Evolutionary conservation across 2,329 filamentous ascomycete species (phyloP), one percentile per base, ranked within the genome.

Genomic region (Botrytis medusae): DNA sequence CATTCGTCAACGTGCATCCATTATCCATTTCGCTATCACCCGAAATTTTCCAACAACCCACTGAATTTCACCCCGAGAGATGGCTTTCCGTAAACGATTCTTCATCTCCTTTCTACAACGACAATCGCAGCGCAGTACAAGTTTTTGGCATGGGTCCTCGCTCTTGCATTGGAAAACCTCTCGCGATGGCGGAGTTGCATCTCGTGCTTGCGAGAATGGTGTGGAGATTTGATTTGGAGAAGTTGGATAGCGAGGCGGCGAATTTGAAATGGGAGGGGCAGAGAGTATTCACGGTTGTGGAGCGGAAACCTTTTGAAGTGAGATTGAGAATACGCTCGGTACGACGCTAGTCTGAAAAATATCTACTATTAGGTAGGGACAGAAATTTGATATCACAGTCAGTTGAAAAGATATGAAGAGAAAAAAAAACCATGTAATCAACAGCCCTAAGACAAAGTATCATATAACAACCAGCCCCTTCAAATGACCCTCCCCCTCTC

Each of bases 81-180:
- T 69, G 51, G 67, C 40, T 60, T 6, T 6, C 32, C 20, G 32
- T 7, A 12, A 29, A 20, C 12, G 32, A 42, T 16, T 10, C 32
- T 10, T 20, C 22, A 22, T 60, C 67, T 46, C 67, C 46, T 37
- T 60, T 59, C 22, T 16, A 57, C 20, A 29, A 29, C 34, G 67
- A 69, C 25, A 37, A 59, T 42, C 67, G 34, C n/a, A 34, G 60
- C 9, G 51, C 37, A 42, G 48, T 44, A 4, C 67, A 69, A 22
- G 25, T 48, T 29, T 69, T 69, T 44, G 34, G 65, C n/a, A 18
- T 69, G 10, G 65, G 65, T 69, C 51, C 65, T 2, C 46, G 65
- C 10, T 40, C 20, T 25, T 69, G 65, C 16, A 54, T 59, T 29
- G 65, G 48, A 34, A 60, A 29, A 42, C 8, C 46, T 25, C 32